Percentiles rank a stretch among this genome's conserved stretches.
Evolutionary conservation across 148 eudicot genomes (phyloP).

Genomic region (Chenopodium formosanum): DNA sequence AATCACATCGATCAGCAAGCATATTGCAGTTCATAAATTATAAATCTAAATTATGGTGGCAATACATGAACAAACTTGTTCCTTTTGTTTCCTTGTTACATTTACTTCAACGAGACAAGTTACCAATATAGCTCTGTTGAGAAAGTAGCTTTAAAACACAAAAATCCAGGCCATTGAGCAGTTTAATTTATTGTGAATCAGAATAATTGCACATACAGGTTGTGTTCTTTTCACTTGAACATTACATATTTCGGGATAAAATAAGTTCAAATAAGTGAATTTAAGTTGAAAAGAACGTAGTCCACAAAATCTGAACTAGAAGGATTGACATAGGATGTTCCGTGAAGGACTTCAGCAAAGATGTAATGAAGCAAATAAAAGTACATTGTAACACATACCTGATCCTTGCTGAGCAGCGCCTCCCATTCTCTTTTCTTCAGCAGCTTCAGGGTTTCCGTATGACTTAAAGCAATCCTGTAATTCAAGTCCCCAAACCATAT

Average conservation of each 20-base stretch:
- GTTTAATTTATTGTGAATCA: background rate
- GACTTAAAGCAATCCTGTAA: conserved; percentile 69
- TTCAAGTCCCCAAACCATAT: conserved; percentile 91
- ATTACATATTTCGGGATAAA: too few relatives aligned
- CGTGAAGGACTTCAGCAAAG: background rate
- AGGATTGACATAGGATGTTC: background rate
- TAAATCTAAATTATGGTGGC: background rate
- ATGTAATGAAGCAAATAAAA: background rate
- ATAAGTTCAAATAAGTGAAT: too few relatives aligned
- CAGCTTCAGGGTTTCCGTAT: conserved; percentile 53
- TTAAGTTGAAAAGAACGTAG: too few relatives aligned
- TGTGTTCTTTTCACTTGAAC: too few relatives aligned
- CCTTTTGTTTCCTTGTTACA: background rate
- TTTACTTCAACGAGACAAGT: background rate
- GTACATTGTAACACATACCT: conserved; percentile 30
- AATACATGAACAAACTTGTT: background rate
- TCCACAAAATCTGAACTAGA: background rate
- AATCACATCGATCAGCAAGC: background rate
- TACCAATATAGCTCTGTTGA: background rate
- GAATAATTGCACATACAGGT: too few relatives aligned
- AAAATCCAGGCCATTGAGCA: background rate
- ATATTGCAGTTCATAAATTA: background rate
- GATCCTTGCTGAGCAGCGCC: conserved; percentile 71
- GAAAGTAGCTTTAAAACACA: background rate
- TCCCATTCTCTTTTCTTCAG: conserved; percentile 70